These are phyloP conservation scores for Fusarium odoratissimum DNA, from an alignment of 2,329 filamentous ascomycete genomes.

Conservation along the genomic window DNA sequence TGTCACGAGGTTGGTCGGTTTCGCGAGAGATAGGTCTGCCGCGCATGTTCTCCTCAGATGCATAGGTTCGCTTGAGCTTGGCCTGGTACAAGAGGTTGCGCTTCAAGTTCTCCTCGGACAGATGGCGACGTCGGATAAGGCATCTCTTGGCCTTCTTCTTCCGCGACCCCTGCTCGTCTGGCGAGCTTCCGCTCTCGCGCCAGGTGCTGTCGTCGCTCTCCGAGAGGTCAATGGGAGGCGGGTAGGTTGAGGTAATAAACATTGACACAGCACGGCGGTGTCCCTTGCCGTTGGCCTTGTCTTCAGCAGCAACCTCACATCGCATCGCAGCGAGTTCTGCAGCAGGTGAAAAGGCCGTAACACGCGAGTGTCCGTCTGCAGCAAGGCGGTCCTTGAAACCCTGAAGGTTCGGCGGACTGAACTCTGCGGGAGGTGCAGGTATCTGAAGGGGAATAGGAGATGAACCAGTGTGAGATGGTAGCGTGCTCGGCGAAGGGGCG, in stretches of 20 bases:
- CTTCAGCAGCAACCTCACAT: slow-evolving; percentile 11
- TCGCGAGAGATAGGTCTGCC: neutral
- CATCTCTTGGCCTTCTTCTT: slow-evolving; percentile 3
- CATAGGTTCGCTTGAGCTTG: neutral
- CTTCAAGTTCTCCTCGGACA: slow-evolving; percentile 27
- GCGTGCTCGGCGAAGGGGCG: neutral
- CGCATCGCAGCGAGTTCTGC: slow-evolving; percentile 19
- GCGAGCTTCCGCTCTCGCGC: slow-evolving; percentile 2
- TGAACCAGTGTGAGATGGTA: slow-evolving; percentile 5
- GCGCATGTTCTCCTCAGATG: slow-evolving; percentile 8
- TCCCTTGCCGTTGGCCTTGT: neutral
- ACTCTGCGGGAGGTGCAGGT: neutral
- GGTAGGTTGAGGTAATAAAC: neutral
- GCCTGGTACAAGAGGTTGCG: slow-evolving; percentile 12
- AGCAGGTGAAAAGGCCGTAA: slow-evolving; percentile 8
- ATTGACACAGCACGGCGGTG: slow-evolving; percentile 12
- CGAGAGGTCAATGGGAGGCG: neutral
- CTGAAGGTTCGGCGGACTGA: neutral
- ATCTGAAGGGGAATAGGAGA: slow-evolving; percentile 8
- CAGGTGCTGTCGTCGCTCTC: slow-evolving; percentile 21
- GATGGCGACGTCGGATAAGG: neutral
- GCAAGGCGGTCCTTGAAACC: slow-evolving; percentile 25
- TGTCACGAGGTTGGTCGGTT: neutral
- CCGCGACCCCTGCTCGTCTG: slow-evolving; percentile 3
- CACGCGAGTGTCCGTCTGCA: neutral